These are phyloP conservation scores for Penicillium sp. DNA, from an alignment of 2,329 filamentous ascomycete species.

Conservation along the genomic window DNA sequence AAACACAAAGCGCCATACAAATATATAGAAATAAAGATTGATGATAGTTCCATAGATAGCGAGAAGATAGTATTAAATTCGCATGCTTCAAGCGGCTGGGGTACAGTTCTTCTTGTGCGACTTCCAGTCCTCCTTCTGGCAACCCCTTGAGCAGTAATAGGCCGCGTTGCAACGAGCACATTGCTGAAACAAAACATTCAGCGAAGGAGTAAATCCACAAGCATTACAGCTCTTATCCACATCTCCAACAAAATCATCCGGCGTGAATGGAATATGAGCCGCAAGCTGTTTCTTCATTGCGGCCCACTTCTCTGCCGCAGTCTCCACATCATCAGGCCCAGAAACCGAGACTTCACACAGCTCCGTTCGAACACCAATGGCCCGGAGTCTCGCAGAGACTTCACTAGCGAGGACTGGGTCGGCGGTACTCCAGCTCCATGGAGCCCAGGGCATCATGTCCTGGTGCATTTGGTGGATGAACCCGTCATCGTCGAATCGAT, in stretches of 20 bases:
- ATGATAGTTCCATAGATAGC: neutral
- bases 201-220: slow-evolving; percentile 3
- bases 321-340: neutral
- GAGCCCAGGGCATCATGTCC: neutral
- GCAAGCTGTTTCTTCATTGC: neutral
- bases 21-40: neutral
- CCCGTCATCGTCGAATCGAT: neutral
- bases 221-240: slow-evolving; percentile 5
- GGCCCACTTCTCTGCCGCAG: neutral
- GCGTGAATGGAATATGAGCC: neutral
- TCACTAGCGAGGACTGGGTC: neutral
- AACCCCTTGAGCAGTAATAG: neutral
- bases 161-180: neutral
- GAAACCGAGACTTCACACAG: neutral
- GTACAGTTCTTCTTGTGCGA: neutral
- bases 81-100: neutral
- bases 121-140: slow-evolving; percentile 9
- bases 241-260: neutral
- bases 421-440: slow-evolving; percentile 2
- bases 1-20: neutral
- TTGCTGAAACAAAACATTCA: neutral
- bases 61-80: too few relatives aligned
- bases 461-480: neutral
- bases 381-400: neutral
- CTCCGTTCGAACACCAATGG: neutral